These are phyloP conservation scores for Panicum virgatum DNA, from an alignment of 202 grass and related monocot genomes.

Conservation along the genomic window DNA sequence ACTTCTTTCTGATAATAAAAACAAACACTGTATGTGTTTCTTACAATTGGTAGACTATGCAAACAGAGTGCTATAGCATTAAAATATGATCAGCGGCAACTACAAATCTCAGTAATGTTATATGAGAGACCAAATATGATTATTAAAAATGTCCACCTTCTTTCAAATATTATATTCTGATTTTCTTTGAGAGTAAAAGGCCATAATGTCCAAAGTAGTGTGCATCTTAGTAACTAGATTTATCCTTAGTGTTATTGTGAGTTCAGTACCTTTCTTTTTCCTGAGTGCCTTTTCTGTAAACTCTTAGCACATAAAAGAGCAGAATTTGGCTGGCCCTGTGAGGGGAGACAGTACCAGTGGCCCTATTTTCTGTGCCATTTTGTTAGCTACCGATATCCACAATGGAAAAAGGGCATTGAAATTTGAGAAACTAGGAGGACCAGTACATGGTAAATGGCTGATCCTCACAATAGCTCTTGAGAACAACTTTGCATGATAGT, in stretches of 20 bases:
- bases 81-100: background rate
- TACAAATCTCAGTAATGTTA: background rate
- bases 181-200: background rate
- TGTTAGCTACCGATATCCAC: background rate
- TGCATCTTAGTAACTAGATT: background rate
- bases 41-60: background rate
- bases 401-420: background rate
- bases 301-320: constrained; percentile 8
- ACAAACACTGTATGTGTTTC: background rate
- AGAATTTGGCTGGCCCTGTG: background rate
- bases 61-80: background rate
- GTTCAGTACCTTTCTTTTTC: background rate
- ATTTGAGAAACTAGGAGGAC: background rate
- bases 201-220: background rate
- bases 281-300: background rate
- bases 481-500: constrained; percentile 9
- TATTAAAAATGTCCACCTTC: background rate
- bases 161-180: constrained; percentile 24
- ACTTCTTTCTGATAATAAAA: constrained; percentile 19
- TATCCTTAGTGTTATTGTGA: background rate
- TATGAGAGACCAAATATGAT: background rate
- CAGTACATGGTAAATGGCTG: constrained; percentile 14
- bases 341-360: background rate
- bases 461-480: background rate
- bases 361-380: background rate